These are phyloP conservation scores for Didymella sp. DNA, from an alignment of 2,329 filamentous ascomycete species.

Conservation along the genomic window DNA sequence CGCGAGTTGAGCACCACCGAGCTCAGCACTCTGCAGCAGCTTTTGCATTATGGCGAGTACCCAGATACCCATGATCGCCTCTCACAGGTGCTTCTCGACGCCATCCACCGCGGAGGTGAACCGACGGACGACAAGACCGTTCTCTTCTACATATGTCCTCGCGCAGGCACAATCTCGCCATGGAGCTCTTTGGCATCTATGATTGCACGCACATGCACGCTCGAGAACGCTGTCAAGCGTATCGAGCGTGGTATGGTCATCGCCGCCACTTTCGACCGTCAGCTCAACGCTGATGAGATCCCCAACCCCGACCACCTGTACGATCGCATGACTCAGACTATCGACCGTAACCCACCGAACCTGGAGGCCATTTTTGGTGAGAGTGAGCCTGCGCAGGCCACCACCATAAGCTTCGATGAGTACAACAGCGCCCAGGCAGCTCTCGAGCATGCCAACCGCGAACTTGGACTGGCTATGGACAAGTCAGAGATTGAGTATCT, in stretches of 20 bases:
- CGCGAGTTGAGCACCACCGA: conserved; percentile 53
- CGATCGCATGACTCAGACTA: conserved; percentile 94
- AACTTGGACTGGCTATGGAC: conserved; percentile 85
- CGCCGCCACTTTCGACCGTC: conserved; percentile 66
- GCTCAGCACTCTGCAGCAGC: conserved; percentile 62
- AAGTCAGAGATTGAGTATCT: conserved; percentile 91
- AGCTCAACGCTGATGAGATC: conserved; percentile 59
- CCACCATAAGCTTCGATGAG: conserved; percentile 73
- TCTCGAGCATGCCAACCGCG: conserved; percentile 82
- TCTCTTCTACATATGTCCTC: conserved; percentile 77
- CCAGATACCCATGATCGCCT: conserved; percentile 56
- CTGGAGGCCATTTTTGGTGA: conserved; percentile 81
- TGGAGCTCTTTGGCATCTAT: conserved; percentile 97
- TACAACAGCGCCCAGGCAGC: conserved; percentile 71
- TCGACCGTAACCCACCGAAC: conserved; percentile 71
- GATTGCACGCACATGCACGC: conserved; percentile 89
- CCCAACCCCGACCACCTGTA: conserved; percentile 75
- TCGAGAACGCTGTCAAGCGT: conserved; percentile 73
- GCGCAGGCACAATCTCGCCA: conserved; percentile 84
- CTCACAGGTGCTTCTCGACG: conserved; percentile 55
- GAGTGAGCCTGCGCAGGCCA: conserved; percentile 67
- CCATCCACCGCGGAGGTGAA: conserved; percentile 57
- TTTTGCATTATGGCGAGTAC: conserved; percentile 66
- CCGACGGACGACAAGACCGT: conserved; percentile 60
- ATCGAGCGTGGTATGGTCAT: conserved; percentile 88